Conservation (phyloP, 345 rosid species). For the Raphanus raphanistrum region DNA sequence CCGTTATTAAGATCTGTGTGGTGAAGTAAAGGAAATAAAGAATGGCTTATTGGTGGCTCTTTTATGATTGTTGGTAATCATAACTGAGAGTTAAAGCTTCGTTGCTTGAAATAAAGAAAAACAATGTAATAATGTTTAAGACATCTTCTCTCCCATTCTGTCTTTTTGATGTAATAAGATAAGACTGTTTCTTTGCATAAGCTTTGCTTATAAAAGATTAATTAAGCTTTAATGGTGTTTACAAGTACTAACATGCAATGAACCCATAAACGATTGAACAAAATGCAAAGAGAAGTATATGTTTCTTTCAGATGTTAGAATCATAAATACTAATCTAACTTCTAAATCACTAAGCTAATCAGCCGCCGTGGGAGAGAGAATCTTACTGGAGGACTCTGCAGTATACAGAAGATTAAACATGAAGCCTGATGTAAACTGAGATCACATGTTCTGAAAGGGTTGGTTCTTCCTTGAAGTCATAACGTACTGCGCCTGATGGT, state of each 20-base stretch:
- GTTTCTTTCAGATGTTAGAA: slow-evolving; percentile 18
- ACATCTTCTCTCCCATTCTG: not conserved
- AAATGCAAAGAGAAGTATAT: slow-evolving; percentile 18
- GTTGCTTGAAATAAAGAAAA: not conserved
- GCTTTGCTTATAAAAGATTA: not conserved
- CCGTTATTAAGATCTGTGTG: slow-evolving; percentile 84
- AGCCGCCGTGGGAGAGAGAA: slow-evolving; percentile 26
- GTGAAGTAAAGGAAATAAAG: slow-evolving; percentile 32
- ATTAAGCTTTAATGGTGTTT: not conserved
- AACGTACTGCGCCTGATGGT: slow-evolving; percentile 24
- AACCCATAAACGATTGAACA: slow-evolving; percentile 27
- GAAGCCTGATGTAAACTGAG: not conserved
- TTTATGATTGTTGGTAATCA: not conserved
- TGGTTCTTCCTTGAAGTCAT: not conserved
- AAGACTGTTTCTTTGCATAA: not conserved
- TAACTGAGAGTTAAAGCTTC: not conserved
- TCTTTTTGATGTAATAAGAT: slow-evolving; percentile 10
- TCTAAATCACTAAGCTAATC: slow-evolving; percentile 10
- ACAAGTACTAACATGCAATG: slow-evolving; percentile 9
- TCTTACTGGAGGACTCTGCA: slow-evolving; percentile 32
- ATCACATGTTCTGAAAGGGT: slow-evolving; percentile 23
- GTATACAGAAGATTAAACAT: not conserved
- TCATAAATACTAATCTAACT: slow-evolving; percentile 33
- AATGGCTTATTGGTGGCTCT: not conserved
- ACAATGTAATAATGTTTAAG: not conserved